phyloP scores from a whole-genome alignment of 2,329 filamentous ascomycete species.

The Calonectria pseudoreteaudii region DNA sequence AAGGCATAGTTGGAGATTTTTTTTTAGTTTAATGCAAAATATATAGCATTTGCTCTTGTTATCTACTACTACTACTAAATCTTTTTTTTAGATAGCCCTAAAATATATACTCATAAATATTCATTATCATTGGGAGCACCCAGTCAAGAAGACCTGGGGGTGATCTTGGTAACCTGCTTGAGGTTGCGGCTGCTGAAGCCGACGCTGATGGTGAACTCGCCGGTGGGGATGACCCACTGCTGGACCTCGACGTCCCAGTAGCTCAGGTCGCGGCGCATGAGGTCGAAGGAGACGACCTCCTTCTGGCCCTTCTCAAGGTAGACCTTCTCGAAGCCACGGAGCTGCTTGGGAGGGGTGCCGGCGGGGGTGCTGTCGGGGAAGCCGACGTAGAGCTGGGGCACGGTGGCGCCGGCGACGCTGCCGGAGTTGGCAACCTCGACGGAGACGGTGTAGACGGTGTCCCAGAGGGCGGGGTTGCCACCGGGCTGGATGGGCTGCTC shows the following conservation, averaged over 20 bases:
- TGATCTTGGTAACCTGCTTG: constrained; percentile 39
- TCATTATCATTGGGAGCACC: constrained; percentile 29
- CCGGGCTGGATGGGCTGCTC: constrained; percentile 56
- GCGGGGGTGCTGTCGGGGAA: constrained; percentile 52
- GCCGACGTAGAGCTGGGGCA: constrained; percentile 68
- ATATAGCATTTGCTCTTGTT: background rate
- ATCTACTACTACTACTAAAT: constrained; percentile 8
- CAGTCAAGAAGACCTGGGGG: constrained; percentile 31
- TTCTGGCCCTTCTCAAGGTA: constrained; percentile 55
- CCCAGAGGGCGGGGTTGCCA: constrained; percentile 68
- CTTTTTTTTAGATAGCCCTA: background rate
- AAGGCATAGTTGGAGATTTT: background rate
- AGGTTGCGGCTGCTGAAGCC: constrained; percentile 44
- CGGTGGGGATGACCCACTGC: constrained; percentile 51
- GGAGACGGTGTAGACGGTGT: constrained; percentile 59
- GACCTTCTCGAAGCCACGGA: constrained; percentile 66
- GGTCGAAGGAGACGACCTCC: constrained; percentile 55
- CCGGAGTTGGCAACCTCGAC: constrained; percentile 65
- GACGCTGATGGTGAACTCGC: constrained; percentile 42
- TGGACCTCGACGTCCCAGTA: constrained; percentile 60
- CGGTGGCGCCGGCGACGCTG: constrained; percentile 57
- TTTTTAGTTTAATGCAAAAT: background rate
- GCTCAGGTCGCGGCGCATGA: constrained; percentile 61
- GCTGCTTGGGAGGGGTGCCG: constrained; percentile 60
- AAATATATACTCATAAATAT: constrained; percentile 14